phyloP scores from a whole-genome alignment of 345 rosid genomes.

The Aurinia saxatilis region DNA sequence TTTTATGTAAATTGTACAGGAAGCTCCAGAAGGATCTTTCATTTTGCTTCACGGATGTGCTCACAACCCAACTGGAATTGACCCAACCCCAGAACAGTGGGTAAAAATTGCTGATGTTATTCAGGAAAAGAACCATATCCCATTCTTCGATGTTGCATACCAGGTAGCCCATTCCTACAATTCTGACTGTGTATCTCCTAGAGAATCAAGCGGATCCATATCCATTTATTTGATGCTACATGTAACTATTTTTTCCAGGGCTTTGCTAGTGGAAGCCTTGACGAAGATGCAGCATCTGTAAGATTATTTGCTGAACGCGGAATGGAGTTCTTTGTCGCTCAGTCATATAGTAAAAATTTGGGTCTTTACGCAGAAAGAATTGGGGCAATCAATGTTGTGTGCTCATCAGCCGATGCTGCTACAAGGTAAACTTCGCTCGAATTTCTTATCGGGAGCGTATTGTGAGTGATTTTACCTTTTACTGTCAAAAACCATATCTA shows the following conservation, averaged over 20 bases:
- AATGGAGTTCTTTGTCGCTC: conserved; percentile 88
- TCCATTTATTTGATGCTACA: background rate
- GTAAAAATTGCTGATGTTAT: conserved; percentile 78
- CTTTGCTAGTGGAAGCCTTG: conserved; percentile 99
- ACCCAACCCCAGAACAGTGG: conserved; percentile 96
- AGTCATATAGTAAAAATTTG: conserved; percentile 91
- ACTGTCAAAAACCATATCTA: background rate
- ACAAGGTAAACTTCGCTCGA: conserved; percentile 39
- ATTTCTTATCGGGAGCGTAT: background rate
- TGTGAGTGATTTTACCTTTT: background rate
- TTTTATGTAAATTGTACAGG: conserved; percentile 36
- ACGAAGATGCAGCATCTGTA: conserved; percentile 81
- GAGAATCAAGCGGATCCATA: background rate
- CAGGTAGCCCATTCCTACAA: conserved; percentile 40
- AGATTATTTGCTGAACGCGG: conserved; percentile 79
- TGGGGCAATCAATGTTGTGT: conserved; percentile 85
- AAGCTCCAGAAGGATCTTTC: conserved; percentile 91
- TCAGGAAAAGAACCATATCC: conserved; percentile 90
- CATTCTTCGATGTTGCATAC: conserved; percentile 96
- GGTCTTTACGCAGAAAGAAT: conserved; percentile 92
- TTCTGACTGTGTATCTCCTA: background rate
- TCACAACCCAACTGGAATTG: conserved; percentile 98
- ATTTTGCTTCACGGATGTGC: conserved; percentile 98
- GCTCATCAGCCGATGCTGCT: conserved; percentile 84
- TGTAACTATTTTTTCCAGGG: conserved; percentile 41